Percentiles rank a stretch among this genome's conserved stretches.
Conservation (phyloP, 2,329 filamentous ascomycete species). For the Penicillium psychrosexuale region DNA sequence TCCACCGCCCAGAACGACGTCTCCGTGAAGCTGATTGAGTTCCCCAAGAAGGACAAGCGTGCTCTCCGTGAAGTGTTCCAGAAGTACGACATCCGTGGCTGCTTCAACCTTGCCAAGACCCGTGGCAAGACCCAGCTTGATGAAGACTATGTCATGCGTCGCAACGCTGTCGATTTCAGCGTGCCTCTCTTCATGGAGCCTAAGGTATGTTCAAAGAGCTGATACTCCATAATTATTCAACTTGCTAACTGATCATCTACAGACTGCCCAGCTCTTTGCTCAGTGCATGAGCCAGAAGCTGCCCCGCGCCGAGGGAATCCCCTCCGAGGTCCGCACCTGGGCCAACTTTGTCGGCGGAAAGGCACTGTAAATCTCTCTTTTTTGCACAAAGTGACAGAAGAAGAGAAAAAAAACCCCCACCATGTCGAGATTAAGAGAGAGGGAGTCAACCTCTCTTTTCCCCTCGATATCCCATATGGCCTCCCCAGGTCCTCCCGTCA, state of each 20-base stretch:
- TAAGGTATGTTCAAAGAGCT: slow-evolving; percentile 61
- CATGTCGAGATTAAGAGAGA: slow-evolving; percentile 4
- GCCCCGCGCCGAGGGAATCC: slow-evolving; percentile 81
- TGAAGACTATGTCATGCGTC: slow-evolving; percentile 96
- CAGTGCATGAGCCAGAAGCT: slow-evolving; percentile 97
- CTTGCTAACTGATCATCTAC: slow-evolving; percentile 28
- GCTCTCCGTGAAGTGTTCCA: slow-evolving; percentile 91
- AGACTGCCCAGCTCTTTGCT: slow-evolving; percentile 95
- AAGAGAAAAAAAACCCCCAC: slow-evolving; percentile 7
- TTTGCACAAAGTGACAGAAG: slow-evolving; percentile 17
- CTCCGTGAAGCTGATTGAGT: slow-evolving; percentile 85
- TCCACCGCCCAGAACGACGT: slow-evolving; percentile 63
- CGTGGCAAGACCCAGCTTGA: slow-evolving; percentile 81
- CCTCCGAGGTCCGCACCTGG: slow-evolving; percentile 88
- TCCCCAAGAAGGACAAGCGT: slow-evolving; percentile 94
- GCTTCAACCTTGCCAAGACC: slow-evolving; percentile 87
- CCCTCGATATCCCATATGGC: slow-evolving; percentile 7
- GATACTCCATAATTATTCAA: not conserved
- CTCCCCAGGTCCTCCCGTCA: slow-evolving; percentile 3
- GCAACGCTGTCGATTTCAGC: slow-evolving; percentile 97
- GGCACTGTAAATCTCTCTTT: slow-evolving; percentile 39
- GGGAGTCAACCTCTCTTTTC: not conserved
- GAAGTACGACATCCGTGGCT: slow-evolving; percentile 93
- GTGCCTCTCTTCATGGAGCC: slow-evolving; percentile 98
- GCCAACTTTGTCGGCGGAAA: slow-evolving; percentile 85